These are phyloP conservation scores for Fusarium cyanostomum DNA, from an alignment of 2,329 filamentous ascomycete genomes.

Conservation along the genomic window DNA sequence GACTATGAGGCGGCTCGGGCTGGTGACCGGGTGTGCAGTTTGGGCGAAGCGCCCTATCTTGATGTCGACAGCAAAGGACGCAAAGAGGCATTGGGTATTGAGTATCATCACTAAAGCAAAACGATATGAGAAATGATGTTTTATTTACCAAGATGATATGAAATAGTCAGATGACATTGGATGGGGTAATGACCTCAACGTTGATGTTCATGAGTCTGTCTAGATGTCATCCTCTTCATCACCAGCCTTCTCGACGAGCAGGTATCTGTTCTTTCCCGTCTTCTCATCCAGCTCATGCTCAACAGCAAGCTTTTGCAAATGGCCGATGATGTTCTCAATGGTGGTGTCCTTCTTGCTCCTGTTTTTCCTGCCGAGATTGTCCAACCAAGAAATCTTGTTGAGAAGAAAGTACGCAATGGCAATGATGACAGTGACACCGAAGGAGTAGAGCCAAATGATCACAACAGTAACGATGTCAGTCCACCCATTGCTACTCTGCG, in stretches of 20 bases:
- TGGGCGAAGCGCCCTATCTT: conserved; percentile 57
- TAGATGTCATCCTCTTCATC: conserved; percentile 32
- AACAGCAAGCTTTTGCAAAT: conserved; percentile 25
- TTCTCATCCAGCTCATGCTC: conserved; percentile 30
- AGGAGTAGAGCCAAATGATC: conserved; percentile 28
- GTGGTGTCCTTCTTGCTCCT: conserved; percentile 24
- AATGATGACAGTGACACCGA: conserved; percentile 23
- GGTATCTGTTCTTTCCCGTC: conserved; percentile 22
- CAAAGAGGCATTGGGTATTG: conserved; percentile 48
- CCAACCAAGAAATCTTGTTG: conserved; percentile 27
- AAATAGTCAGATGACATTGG: no score
- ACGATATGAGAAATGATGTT: background rate
- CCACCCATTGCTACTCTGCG: conserved; percentile 28
- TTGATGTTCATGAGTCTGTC: fast-evolving
- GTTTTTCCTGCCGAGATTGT: conserved; percentile 22
- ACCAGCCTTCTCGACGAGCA: conserved; percentile 10
- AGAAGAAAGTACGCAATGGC: conserved; percentile 26
- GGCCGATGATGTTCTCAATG: conserved; percentile 21
- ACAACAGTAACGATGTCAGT: conserved; percentile 20
- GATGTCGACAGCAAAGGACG: conserved; percentile 51
- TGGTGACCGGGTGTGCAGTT: conserved; percentile 54
- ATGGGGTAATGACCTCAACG: no score
- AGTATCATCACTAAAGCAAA: background rate
- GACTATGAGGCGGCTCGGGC: conserved; percentile 62
- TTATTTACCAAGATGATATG: background rate